These are phyloP conservation scores for Citrullus colocynthis DNA, from an alignment of 306 rosid genomes.

Conservation along the genomic window DNA sequence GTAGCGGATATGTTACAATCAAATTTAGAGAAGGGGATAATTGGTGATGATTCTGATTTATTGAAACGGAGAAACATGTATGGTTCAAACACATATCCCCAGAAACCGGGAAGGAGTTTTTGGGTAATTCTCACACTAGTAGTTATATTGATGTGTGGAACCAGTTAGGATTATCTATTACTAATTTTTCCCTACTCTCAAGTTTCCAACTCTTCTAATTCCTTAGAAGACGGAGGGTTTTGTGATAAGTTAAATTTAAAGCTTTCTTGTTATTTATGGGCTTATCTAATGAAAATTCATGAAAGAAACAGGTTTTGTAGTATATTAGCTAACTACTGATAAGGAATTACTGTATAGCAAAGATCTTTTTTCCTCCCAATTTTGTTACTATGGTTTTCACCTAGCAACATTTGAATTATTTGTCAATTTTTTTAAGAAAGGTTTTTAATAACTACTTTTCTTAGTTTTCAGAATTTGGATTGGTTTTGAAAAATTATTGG, in stretches of 20 bases:
- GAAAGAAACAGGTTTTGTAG: neutral
- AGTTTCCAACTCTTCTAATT: too few relatives aligned
- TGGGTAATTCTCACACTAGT: conserved; percentile 30
- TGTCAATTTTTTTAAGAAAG: neutral
- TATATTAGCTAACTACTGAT: neutral
- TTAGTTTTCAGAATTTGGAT: neutral
- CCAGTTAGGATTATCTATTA: neutral
- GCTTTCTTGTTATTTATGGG: neutral
- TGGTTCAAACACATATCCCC: conserved; percentile 82
- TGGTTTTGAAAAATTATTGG: neutral
- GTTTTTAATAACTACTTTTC: neutral
- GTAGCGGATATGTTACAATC: conserved; percentile 51
- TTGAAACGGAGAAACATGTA: conserved; percentile 51
- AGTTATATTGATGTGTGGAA: neutral
- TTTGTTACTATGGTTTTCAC: neutral
- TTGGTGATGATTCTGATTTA: conserved; percentile 63
- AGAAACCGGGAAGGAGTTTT: conserved; percentile 70
- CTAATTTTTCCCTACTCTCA: neutral
- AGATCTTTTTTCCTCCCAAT: neutral
- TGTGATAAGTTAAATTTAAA: neutral
- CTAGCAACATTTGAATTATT: neutral
- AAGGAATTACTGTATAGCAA: neutral
- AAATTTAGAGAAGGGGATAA: conserved; percentile 61
- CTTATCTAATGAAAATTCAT: neutral
- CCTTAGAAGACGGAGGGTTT: neutral